Evolutionary conservation across 1,139 yeast species (phyloP).

Genomic region (Arxiozyma telluris): DNA sequence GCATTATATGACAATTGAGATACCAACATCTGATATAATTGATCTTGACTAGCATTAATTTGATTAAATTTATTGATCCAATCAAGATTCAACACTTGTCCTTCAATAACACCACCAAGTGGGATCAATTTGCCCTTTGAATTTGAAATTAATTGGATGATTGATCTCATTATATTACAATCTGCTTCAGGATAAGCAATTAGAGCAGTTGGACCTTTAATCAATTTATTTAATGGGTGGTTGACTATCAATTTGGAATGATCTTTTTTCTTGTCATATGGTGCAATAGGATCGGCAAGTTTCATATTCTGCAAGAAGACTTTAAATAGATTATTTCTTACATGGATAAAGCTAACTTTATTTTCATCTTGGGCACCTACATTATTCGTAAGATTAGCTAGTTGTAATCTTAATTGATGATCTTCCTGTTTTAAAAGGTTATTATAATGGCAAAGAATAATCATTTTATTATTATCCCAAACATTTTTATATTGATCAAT

Average conservation of each 20-base stretch:
- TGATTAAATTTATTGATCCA: conserved; percentile 58
- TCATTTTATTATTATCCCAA: conserved; percentile 57
- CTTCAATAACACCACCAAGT: conserved; percentile 77
- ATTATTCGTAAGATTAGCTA: conserved; percentile 33
- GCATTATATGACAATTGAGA: conserved; percentile 40
- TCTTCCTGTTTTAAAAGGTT: conserved; percentile 67
- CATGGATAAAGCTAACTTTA: conserved; percentile 42
- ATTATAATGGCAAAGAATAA: conserved; percentile 76
- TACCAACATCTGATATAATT: background rate
- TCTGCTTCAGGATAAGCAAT: conserved; percentile 59
- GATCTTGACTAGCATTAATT: conserved; percentile 27
- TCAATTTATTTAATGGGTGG: conserved; percentile 63
- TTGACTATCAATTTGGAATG: background rate
- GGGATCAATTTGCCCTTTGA: conserved; percentile 61
- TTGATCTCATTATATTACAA: conserved; percentile 56
- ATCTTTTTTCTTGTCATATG: conserved; percentile 37
- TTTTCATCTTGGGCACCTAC: conserved; percentile 41
- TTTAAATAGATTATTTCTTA: conserved; percentile 60
- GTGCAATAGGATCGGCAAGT: conserved; percentile 64
- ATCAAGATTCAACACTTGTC: conserved; percentile 43
- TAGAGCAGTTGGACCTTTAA: conserved; percentile 83
- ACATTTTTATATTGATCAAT: conserved; percentile 69
- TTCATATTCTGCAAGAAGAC: conserved; percentile 67
- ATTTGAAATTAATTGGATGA: conserved; percentile 49
- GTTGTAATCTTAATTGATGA: conserved; percentile 49